phyloP scores from a whole-genome alignment of 805 yeast genomes.

The Suhomyces canberraensis region DNA sequence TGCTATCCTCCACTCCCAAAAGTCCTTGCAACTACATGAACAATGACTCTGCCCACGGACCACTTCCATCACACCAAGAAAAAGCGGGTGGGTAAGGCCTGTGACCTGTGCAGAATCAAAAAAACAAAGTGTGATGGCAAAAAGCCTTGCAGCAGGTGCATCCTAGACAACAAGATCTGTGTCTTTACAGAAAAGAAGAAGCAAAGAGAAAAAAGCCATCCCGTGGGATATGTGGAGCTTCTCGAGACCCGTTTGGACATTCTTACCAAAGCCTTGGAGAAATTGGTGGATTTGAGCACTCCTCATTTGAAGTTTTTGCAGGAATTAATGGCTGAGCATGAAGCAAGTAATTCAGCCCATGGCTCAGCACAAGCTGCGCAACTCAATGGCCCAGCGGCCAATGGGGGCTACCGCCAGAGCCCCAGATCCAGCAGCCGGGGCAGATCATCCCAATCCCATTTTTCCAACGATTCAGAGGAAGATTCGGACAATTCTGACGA shows the following conservation, averaged over 20 bases:
- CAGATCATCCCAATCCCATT: not conserved
- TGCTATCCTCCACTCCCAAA: too few species aligned
- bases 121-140: conserved; percentile 64
- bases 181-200: conserved; percentile 56
- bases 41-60: too few species aligned
- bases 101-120: conserved; percentile 60
- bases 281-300: conserved; percentile 21
- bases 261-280: conserved; percentile 49
- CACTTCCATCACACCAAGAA: conserved; percentile 26
- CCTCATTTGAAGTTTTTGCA: conserved; percentile 27
- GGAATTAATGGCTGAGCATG: conserved; percentile 14
- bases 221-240: conserved; percentile 60
- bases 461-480: conserved; percentile 6
- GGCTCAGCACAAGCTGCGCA: too few species aligned
- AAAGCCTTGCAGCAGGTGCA: conserved; percentile 57
- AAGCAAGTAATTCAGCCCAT: not conserved
- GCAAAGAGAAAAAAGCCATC: conserved; percentile 52
- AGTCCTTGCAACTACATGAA: too few species aligned
- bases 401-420: too few species aligned
- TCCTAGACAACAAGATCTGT: conserved; percentile 55
- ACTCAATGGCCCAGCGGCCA: too few species aligned
- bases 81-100: conserved; percentile 61
- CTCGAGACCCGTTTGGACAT: conserved; percentile 56
- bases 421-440: too few species aligned
- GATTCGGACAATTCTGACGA: conserved; percentile 9